Evolutionary conservation across 202 grass and related monocot genomes (phyloP).

Genomic region (Elaeis oleifera): DNA sequence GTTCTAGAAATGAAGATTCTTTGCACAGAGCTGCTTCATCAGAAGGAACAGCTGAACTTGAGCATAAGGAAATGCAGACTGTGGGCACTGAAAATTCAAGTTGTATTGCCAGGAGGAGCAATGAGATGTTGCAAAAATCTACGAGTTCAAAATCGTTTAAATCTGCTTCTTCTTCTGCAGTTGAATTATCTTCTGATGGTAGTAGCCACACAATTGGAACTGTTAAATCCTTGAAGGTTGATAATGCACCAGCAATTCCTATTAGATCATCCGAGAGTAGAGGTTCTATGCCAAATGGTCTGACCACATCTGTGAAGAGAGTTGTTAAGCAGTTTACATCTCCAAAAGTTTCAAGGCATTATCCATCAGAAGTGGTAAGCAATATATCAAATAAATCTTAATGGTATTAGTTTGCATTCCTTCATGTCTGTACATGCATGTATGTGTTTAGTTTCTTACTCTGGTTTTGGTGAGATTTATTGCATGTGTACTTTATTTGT

Average conservation of each 20-base stretch:
- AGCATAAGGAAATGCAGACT: conserved; percentile 25
- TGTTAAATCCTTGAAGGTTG: conserved; percentile 31
- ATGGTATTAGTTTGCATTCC: conserved; percentile 1
- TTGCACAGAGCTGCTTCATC: conserved; percentile 14
- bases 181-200: conserved; percentile 27
- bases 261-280: conserved; percentile 32
- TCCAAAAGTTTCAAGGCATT: conserved; percentile 39
- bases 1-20: conserved; percentile 19
- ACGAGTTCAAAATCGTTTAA: conserved; percentile 22
- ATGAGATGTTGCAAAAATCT: not conserved
- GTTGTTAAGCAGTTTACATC: conserved; percentile 34
- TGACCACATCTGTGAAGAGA: conserved; percentile 39
- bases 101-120: not conserved
- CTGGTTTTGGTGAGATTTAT: too few species aligned
- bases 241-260: conserved; percentile 23
- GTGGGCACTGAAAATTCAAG: not conserved
- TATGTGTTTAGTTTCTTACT: not conserved
- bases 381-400: conserved; percentile 5
- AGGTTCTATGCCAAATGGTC: conserved; percentile 21
- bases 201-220: conserved; percentile 4
- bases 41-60: conserved; percentile 19
- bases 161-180: conserved; percentile 27
- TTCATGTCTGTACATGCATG: not conserved
- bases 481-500: conserved; percentile 18
- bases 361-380: conserved; percentile 56